Conservation (phyloP, 1,284 basidiomycete species). For the Grifola frondosa region DNA sequence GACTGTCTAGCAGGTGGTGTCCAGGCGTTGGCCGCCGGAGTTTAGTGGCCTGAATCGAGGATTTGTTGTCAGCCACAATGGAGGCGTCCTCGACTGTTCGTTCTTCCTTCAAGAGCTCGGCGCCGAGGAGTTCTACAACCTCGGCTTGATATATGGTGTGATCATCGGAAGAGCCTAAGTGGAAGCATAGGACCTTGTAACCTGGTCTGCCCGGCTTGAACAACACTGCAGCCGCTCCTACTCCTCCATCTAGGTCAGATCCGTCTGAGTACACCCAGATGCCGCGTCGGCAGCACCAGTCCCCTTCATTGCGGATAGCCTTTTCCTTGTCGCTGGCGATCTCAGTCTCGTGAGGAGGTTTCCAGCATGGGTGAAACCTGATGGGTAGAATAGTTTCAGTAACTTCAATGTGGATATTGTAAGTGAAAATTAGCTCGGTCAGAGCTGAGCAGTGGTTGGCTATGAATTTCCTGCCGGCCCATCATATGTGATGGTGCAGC, state of each 20-base stretch:
- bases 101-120: constrained; percentile 6
- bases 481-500: constrained; percentile 15
- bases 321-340: constrained; percentile 9
- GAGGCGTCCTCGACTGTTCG: too few relatives aligned
- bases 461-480: constrained; percentile 11
- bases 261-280: constrained; percentile 20
- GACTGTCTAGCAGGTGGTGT: constrained; percentile 13
- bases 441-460: constrained; percentile 17
- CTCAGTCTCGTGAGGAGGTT: constrained; percentile 1
- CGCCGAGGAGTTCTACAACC: constrained; percentile 20
- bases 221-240: constrained; percentile 9
- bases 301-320: constrained; percentile 7
- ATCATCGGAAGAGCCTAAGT: constrained; percentile 22
- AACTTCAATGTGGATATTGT: constrained; percentile 1
- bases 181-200: constrained; percentile 9
- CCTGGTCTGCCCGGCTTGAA: background rate
- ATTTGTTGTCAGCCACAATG: constrained; percentile 14
- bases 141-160: constrained; percentile 36
- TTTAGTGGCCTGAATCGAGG: constrained; percentile 6
- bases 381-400: constrained; percentile 18
- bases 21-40: constrained; percentile 1
- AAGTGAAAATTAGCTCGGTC: constrained; percentile 22
- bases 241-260: constrained; percentile 13
- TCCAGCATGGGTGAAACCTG: constrained; percentile 11
- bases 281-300: background rate